Base-by-base conservation (phyloP, 2,329 filamentous ascomycete species). In the Clonostachys solani region DNA sequence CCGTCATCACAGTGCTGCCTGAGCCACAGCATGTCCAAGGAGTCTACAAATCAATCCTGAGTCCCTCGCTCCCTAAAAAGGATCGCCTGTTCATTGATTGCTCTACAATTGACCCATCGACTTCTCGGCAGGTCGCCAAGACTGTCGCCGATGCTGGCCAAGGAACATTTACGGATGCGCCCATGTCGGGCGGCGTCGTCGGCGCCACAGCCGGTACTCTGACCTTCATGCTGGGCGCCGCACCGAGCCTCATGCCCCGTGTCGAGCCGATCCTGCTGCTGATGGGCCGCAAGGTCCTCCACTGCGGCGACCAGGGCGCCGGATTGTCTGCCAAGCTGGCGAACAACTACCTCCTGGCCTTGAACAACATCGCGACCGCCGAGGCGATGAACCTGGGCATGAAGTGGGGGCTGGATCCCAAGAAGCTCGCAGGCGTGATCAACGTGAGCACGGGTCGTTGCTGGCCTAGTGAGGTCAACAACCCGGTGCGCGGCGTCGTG, bases 381-480 rank as follows among this genome's bases (percentile, higher is more conserved):
- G 82, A 85, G 62, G 81, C 81, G 17, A 84, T 85, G 80, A 81
- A 83, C 56, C 64, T 85, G 18, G 81, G 81, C n/a, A 73, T 83
- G 44, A 70, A 67, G 49, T 80, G 76, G 68, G 82, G 82, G 0
- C 66, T 85, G 7, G 80, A 84, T 50, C 72, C 80, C 3, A 71
- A 73, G 57, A 84, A 83, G 8, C 77, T 99, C 3, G 87, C 89
- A 1, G 83, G 85, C 45, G 83, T 99, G 66, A 89, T 99, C 72
- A 97, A 96, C 63, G 87, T 87, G 5, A 94, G 89, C 56, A 96
- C 92, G 1, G 94, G 94, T n/a, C 82, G 78, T 54, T 97, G 92
- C 75, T 99, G 94, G 94, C 91, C 92, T 2, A 94, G 86, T 58
- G 92, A 96, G 69, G 75, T 95, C 52, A 99, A 99, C 69, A 97